Percentiles rank a stretch among this genome's conserved stretches.
phyloP scores from a whole-genome alignment of 2,329 filamentous ascomycete genomes.

The Phaeophleospora eucalypticola region DNA sequence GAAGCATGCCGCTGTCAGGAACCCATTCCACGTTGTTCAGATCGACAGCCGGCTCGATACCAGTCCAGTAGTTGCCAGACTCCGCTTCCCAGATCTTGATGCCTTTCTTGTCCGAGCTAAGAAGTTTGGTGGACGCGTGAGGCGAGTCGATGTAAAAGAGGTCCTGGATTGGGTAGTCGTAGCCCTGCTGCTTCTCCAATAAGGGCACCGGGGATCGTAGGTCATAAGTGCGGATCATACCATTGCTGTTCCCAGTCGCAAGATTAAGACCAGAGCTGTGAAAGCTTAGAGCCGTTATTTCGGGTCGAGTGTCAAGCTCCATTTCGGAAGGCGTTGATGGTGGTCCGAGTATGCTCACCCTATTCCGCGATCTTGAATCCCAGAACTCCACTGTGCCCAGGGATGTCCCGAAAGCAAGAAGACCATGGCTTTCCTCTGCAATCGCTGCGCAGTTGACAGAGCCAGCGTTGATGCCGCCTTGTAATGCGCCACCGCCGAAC shows the following conservation, averaged over 20 bases:
- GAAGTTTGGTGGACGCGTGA: conserved; percentile 16
- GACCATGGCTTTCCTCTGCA: conserved; percentile 82
- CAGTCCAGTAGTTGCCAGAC: conserved; percentile 86
- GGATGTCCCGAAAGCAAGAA: conserved; percentile 89
- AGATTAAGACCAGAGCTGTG: conserved; percentile 77
- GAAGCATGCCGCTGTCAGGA: conserved; percentile 85
- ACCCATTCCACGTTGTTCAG: conserved; percentile 93
- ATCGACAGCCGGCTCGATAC: conserved; percentile 89
- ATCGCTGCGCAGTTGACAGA: conserved; percentile 83
- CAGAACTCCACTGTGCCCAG: conserved; percentile 96
- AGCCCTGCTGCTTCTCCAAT: conserved; percentile 91
- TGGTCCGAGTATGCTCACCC: conserved; percentile 70
- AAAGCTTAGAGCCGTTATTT: conserved; percentile 85
- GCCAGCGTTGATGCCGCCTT: conserved; percentile 80
- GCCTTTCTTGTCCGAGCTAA: conserved; percentile 84
- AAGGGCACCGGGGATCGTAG: conserved; percentile 81
- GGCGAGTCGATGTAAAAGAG: conserved; percentile 64
- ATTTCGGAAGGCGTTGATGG: conserved; percentile 31
- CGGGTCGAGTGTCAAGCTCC: conserved; percentile 42
- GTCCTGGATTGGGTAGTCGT: conserved; percentile 87
- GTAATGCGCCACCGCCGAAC: conserved; percentile 67
- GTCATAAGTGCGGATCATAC: conserved; percentile 87
- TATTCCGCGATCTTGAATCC: conserved; percentile 79
- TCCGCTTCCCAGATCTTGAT: conserved; percentile 94
- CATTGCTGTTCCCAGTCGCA: conserved; percentile 80